Evolutionary conservation across 2,329 filamentous ascomycete species (phyloP).

Genomic region (Penicillium rolfsii): DNA sequence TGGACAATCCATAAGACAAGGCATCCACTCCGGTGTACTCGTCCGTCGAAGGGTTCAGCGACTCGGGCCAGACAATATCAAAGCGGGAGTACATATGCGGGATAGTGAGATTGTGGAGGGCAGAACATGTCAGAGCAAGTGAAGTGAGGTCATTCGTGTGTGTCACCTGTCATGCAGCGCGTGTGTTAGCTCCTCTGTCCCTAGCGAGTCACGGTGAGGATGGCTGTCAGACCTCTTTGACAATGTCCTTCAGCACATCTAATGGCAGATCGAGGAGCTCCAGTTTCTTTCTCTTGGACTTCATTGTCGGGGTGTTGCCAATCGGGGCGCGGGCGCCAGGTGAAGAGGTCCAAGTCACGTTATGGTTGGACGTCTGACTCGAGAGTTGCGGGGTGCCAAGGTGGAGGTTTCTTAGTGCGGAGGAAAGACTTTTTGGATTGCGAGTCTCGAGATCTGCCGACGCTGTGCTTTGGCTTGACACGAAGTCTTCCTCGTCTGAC

Average conservation of each 20-base stretch:
- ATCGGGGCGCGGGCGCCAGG: slow-evolving; percentile 12
- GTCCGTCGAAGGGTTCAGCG: slow-evolving; percentile 60
- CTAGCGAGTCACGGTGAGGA: neutral
- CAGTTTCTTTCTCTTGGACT: slow-evolving; percentile 55
- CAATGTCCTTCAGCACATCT: slow-evolving; percentile 76
- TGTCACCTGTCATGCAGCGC: slow-evolving; percentile 60
- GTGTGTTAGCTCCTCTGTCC: neutral
- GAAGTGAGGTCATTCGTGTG: slow-evolving; percentile 82
- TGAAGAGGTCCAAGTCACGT: slow-evolving; percentile 15
- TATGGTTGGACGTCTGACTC: slow-evolving; percentile 14
- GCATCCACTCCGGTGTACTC: slow-evolving; percentile 76
- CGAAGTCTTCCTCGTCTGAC: slow-evolving; percentile 37
- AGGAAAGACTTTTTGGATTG: slow-evolving; percentile 12
- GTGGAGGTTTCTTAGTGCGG: slow-evolving; percentile 16
- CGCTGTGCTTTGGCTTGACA: slow-evolving; percentile 33
- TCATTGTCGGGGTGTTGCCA: neutral
- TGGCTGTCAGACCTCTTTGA: slow-evolving; percentile 66
- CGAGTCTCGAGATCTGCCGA: slow-evolving; percentile 23
- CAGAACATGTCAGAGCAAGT: slow-evolving; percentile 75
- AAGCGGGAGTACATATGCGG: slow-evolving; percentile 83
- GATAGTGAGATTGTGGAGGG: slow-evolving; percentile 72
- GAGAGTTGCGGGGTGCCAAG: slow-evolving; percentile 12
- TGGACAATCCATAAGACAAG: slow-evolving; percentile 79
- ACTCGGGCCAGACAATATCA: slow-evolving; percentile 86
- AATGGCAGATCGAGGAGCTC: slow-evolving; percentile 74